Conservation (phyloP, 164 flowering plant genomes). For the Cinnamomum chago region DNA sequence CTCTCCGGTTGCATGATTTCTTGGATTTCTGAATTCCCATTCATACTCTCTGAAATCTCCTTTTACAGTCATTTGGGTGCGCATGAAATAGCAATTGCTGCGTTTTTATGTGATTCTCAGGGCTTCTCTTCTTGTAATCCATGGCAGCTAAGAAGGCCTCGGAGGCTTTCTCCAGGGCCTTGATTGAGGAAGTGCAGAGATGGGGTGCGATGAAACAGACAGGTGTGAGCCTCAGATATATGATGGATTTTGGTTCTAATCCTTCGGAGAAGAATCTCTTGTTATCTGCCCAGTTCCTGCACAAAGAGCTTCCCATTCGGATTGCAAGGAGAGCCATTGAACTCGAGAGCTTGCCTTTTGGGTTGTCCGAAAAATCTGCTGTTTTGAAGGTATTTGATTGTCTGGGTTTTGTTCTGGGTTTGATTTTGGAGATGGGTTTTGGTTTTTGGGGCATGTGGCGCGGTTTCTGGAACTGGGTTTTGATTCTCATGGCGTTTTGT, state of each 20-base stretch:
- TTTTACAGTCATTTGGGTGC: neutral
- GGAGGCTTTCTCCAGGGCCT: slow-evolving; percentile 48
- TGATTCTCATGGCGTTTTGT: neutral
- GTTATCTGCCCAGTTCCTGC: slow-evolving; percentile 88
- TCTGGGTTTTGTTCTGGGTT: neutral
- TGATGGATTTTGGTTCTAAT: slow-evolving; percentile 86
- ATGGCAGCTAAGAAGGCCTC: slow-evolving; percentile 67
- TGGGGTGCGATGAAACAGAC: slow-evolving; percentile 87
- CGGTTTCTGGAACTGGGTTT: slow-evolving; percentile 2
- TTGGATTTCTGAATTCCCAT: neutral
- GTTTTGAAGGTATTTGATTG: slow-evolving; percentile 55
- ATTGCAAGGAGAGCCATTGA: slow-evolving; percentile 82
- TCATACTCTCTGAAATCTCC: neutral
- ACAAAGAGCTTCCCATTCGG: slow-evolving; percentile 82
- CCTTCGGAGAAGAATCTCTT: slow-evolving; percentile 58
- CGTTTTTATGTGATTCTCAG: neutral
- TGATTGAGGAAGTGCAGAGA: slow-evolving; percentile 67
- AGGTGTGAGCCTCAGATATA: slow-evolving; percentile 79
- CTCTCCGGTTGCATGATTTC: neutral
- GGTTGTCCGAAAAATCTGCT: slow-evolving; percentile 74
- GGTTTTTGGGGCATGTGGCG: neutral
- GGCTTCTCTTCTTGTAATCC: neutral
- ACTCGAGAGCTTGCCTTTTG: slow-evolving; percentile 70
- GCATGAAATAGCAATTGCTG: too few species aligned
- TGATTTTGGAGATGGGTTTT: neutral